Percentiles rank a stretch among this genome's conserved stretches.
phyloP scores from a whole-genome alignment of 2,329 filamentous ascomycete genomes.

The Fusarium sp. region DNA sequence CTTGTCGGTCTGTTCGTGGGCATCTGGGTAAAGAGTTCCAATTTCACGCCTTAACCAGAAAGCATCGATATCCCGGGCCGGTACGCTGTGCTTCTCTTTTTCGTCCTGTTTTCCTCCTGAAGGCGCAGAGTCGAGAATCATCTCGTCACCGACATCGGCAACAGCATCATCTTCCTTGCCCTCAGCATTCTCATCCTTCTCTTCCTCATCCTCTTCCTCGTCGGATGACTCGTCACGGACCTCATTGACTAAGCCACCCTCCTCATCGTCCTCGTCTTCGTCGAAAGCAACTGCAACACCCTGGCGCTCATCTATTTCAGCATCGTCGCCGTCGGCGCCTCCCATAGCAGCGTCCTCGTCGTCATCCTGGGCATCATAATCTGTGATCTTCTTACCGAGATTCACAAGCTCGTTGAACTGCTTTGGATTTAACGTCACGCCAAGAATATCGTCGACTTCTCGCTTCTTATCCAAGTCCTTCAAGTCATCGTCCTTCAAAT shows the following conservation, averaged over 20 bases:
- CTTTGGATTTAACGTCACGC: constrained; percentile 82
- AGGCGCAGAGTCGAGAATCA: constrained; percentile 80
- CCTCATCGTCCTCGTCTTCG: constrained; percentile 88
- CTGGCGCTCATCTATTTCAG: constrained; percentile 91
- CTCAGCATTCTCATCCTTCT: constrained; percentile 68
- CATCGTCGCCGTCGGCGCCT: constrained; percentile 70
- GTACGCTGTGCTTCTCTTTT: constrained; percentile 71
- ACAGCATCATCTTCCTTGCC: constrained; percentile 62
- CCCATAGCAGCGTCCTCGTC: constrained; percentile 86
- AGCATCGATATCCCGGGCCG: constrained; percentile 92
- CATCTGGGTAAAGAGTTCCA: constrained; percentile 86
- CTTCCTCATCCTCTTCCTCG: constrained; percentile 73
- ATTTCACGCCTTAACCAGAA: constrained; percentile 98
- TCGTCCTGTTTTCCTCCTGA: constrained; percentile 59
- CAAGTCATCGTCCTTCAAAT: constrained; percentile 91
- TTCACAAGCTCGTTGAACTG: constrained; percentile 98
- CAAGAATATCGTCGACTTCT: constrained; percentile 92
- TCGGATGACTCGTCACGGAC: constrained; percentile 89
- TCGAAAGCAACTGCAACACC: constrained; percentile 98
- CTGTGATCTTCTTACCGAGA: constrained; percentile 97
- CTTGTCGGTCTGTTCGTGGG: constrained; percentile 93
- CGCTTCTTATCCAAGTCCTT: constrained; percentile 99
- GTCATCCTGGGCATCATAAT: constrained; percentile 96
- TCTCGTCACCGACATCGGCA: constrained; percentile 78
- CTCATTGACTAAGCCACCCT: constrained; percentile 81